Percentiles rank a stretch among this genome's conserved stretches.
Evolutionary conservation across 495 filamentous ascomycete genomes (phyloP).

Genomic region (Aspergillus affinis): DNA sequence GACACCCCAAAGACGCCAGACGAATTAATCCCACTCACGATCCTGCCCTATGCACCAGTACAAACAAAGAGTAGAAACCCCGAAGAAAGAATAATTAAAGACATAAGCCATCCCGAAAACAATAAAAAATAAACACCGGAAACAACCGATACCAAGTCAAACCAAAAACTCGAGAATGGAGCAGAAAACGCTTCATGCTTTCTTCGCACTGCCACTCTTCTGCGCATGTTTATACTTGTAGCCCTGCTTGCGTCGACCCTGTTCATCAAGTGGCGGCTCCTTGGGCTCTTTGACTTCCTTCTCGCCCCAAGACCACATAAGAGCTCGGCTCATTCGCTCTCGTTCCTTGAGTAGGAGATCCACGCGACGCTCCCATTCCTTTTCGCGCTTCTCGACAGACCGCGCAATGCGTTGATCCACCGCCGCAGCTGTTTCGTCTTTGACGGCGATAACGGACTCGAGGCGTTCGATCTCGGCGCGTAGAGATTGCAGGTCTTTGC

Average conservation of each 20-base stretch:
- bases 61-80: background rate
- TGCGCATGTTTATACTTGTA: slow-evolving; percentile 48
- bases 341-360: slow-evolving; percentile 57
- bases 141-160: background rate
- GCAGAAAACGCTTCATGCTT: slow-evolving; percentile 10
- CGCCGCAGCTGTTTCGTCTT: slow-evolving; percentile 42
- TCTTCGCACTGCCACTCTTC: slow-evolving; percentile 19
- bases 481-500: slow-evolving; percentile 30
- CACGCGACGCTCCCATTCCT: slow-evolving; percentile 51
- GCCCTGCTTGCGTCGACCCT: slow-evolving; percentile 36
- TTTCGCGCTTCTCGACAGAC: slow-evolving; percentile 49
- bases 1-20: background rate
- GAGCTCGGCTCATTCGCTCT: slow-evolving; percentile 51
- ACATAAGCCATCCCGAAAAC: background rate
- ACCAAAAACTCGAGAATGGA: background rate
- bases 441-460: slow-evolving; percentile 36
- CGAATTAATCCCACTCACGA: background rate
- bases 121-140: background rate
- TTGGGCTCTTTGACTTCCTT: slow-evolving; percentile 44
- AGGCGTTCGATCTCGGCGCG: slow-evolving; percentile 35
- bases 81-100: no score
- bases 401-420: slow-evolving; percentile 44
- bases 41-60: background rate
- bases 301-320: slow-evolving; percentile 51
- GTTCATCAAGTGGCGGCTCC: slow-evolving; percentile 26